phyloP scores from a whole-genome alignment of 768 basidiomycete genomes.

The Xerocomellus intermedius region DNA sequence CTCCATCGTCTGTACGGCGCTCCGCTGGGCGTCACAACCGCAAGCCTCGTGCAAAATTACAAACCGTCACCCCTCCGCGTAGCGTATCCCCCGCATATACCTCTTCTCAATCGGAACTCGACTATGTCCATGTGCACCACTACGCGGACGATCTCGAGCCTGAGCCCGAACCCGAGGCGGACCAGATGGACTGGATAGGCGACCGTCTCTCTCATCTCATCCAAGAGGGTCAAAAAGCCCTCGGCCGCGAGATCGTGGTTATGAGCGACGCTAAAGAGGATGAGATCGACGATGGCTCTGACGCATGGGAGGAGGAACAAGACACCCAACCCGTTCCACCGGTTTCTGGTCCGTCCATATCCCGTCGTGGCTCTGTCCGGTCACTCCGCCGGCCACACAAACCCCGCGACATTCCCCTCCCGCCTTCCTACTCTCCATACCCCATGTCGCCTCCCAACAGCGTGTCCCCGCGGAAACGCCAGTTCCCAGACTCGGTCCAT shows the following conservation, averaged over 20 bases:
- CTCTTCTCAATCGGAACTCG: conserved; percentile 41
- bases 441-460: conserved; percentile 28
- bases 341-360: conserved; percentile 19
- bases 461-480: conserved; percentile 35
- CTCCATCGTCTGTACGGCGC: conserved; percentile 33
- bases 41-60: conserved; percentile 29
- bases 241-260: conserved; percentile 75
- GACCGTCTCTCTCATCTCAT: conserved; percentile 68
- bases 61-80: conserved; percentile 27
- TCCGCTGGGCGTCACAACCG: conserved; percentile 36
- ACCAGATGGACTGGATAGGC: conserved; percentile 82
- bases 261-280: conserved; percentile 74
- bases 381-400: conserved; percentile 24
- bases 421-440: conserved; percentile 31
- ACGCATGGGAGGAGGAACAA: conserved; percentile 73
- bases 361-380: conserved; percentile 27
- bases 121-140: conserved; percentile 34
- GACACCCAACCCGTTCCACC: neutral
- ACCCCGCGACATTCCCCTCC: conserved; percentile 25
- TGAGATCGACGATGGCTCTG: conserved; percentile 73
- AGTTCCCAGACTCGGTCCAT: conserved; percentile 26
- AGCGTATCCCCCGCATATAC: conserved; percentile 27
- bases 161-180: conserved; percentile 39
- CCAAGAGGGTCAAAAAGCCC: conserved; percentile 74
- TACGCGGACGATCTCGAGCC: conserved; percentile 36